Base-by-base conservation (phyloP, 306 rosid species). In the Begonia fuchsioides region DNA sequence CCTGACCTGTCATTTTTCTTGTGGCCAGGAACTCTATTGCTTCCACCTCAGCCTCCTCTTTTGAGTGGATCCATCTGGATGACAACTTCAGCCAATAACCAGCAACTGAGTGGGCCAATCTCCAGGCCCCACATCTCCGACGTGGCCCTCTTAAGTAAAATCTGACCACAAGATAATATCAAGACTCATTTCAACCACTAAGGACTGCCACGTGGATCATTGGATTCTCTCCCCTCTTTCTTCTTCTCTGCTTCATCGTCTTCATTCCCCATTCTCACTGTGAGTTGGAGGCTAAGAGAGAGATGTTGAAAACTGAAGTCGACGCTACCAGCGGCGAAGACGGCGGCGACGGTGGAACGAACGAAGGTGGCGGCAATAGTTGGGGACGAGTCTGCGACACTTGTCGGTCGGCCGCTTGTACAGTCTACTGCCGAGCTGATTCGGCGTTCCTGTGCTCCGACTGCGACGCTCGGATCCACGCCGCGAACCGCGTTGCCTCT, bases 301-400 rank as follows among this genome's bases (percentile, higher is more conserved):
- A 32, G 9, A 60, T 76, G 87, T 53, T 80, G 76, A 79, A 80
- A 17, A 57, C 59, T 0, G 68, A 68, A 40, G 56, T 39, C 10
- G 26, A 15, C 12, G 35, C 35, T 26, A 26, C 35, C 35, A 26
- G 15, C 12, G 44, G 17, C 14, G 44, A 47, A 13, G 32, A 54
- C 10, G 47, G 52, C 9, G 32, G 16, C 13, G 67, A 40, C 44
- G 38, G 51, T 17, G 51, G 8, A 26, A 26, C 8, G 5, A 26
- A 6, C 8, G 8, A 43, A 3, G 41, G 44, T 14, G 6, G 44
- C 17, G 6, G n/a, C 15, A 57, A 43, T 11, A 63, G 53, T 5
- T 68, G 83, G 79, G 53, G 93, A 2, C 88, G 90, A n/a, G 55
- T 51, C 1, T 75, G 95, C 17, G 80, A 84, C 64, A 67, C 94